A percentile compares a stretch with the other conserved stretches of the same genome.
These are phyloP conservation scores for Eimeria tenella DNA, from an alignment of 169 alveolate genomes.

Conservation along the genomic window DNA sequence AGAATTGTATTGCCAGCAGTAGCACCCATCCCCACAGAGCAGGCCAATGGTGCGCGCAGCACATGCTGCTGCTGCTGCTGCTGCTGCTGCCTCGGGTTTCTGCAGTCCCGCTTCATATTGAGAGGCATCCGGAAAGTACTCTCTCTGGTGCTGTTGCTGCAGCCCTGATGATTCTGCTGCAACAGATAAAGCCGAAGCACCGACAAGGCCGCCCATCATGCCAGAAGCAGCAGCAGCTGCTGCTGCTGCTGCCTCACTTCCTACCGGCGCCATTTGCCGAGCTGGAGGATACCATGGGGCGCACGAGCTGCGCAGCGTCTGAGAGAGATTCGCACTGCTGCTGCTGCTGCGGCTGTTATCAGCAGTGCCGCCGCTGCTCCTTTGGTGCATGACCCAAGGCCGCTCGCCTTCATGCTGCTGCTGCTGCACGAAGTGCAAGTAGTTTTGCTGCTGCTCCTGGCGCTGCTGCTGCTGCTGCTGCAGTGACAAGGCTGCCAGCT, in stretches of 20 bases:
- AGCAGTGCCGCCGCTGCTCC: neutral
- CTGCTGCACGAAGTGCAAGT: neutral
- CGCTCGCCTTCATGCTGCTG: slow-evolving; percentile 20
- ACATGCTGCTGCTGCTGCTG: slow-evolving; percentile 11
- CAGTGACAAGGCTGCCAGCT: neutral
- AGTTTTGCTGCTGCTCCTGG: slow-evolving; percentile 36
- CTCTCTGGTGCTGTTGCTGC: slow-evolving; percentile 40
- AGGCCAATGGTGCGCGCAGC: neutral
- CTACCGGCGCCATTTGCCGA: neutral
- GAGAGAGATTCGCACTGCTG: slow-evolving; percentile 2
- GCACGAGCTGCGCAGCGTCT: neutral
- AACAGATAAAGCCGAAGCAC: neutral
- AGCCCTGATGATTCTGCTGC: slow-evolving; percentile 38
- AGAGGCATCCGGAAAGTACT: neutral
- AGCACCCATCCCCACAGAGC: slow-evolving; percentile 18
- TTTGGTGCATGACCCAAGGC: slow-evolving; percentile 15
- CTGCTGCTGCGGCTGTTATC: slow-evolving; percentile 42
- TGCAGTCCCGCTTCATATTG: neutral
- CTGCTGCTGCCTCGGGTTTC: slow-evolving; percentile 31
- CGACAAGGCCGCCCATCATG: neutral
- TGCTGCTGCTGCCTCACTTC: slow-evolving; percentile 24
- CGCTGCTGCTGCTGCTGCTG: slow-evolving; percentile 44
- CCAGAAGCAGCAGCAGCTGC: slow-evolving; percentile 25
- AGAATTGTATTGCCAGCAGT: slow-evolving; percentile 19
- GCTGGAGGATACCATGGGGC: slow-evolving; percentile 13